Evolutionary conservation across 2,329 filamentous ascomycete species (phyloP), one percentile per base, ranked within the genome.

Genomic region (Allantophomopsis cytisporea): DNA sequence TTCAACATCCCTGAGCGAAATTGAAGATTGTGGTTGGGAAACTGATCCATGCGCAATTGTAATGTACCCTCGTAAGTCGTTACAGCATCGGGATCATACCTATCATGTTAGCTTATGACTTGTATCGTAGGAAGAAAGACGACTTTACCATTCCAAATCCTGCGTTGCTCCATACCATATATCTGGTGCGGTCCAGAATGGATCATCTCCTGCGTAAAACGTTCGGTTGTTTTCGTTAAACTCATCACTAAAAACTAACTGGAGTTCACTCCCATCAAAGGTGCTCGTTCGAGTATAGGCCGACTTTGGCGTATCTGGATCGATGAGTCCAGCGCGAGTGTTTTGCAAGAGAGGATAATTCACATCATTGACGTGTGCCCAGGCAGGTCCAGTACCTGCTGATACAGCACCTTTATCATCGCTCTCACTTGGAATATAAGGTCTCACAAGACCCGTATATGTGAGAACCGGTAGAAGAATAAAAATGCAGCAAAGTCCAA

Each of bases 181-280:
- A 45, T 73, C 60, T 12, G 63, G 61, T 11, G 64, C 68, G 28
- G 57, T 65, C 59, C 65, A 73, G 50, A 65, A 74, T 1, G 69
- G 67, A 47, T 73, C 70, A 45, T 73, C 70, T n/a, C 68, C 69
- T 21, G 63, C 60, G 44, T 71, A 73, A 47, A 74, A 73, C 0
- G 68, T 69, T 21, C 69, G 57, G 39, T 67, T 66, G 31, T 63
- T 53, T 7, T 60, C 54, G 43, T 71, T 72, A 54, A 73, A 73
- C 44, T 73, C 70, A 42, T 74, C 70, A 42, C 68, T 71, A 48
- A 73, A 73, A 1, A 73, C 68, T 3, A 73, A 50, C 11, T 63
- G 59, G 23, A 68, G 54, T 5, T 59, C 58, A 21, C 65, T 60
- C 7, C 63, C 63, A 41, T 66, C 59, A 17, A 67, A 52, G 2